A percentile compares a stretch with the other conserved stretches of the same genome.
These are phyloP conservation scores for Mycena crocata DNA, from an alignment of 768 basidiomycete species.

Conservation along the genomic window DNA sequence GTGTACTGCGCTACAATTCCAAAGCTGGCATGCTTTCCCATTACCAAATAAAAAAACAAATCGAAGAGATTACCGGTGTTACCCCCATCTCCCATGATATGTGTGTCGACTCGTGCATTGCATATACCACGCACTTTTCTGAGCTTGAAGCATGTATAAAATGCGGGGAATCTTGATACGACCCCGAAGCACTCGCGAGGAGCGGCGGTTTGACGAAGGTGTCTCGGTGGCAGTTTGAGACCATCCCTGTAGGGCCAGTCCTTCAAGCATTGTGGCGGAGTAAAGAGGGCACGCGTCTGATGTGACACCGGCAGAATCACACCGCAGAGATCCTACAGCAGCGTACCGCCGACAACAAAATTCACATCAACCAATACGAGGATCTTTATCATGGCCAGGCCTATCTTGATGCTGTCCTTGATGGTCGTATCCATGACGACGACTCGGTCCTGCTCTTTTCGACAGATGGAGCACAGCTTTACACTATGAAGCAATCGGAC, in stretches of 20 bases:
- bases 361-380: neutral
- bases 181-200: too few species aligned
- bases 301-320: neutral
- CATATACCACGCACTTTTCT: too few species aligned
- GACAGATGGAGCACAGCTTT: constrained; percentile 43
- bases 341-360: neutral
- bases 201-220: neutral
- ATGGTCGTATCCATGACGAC: neutral
- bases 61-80: too few species aligned
- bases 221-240: neutral
- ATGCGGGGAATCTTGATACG: too few species aligned
- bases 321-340: neutral
- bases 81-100: too few species aligned
- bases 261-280: constrained; percentile 11
- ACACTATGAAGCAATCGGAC: constrained; percentile 37
- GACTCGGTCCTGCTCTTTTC: constrained; percentile 35
- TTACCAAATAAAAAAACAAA: too few species aligned
- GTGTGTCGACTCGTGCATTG: too few species aligned
- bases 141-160: too few species aligned
- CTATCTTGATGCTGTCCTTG: neutral
- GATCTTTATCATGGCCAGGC: neutral
- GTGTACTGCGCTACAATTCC: neutral
- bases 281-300: neutral
- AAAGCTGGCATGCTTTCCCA: too few species aligned
- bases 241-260: constrained; percentile 11